Evolutionary conservation across 75 land plant genomes (phyloP).

Genomic region (Sequoiadendron giganteum): DNA sequence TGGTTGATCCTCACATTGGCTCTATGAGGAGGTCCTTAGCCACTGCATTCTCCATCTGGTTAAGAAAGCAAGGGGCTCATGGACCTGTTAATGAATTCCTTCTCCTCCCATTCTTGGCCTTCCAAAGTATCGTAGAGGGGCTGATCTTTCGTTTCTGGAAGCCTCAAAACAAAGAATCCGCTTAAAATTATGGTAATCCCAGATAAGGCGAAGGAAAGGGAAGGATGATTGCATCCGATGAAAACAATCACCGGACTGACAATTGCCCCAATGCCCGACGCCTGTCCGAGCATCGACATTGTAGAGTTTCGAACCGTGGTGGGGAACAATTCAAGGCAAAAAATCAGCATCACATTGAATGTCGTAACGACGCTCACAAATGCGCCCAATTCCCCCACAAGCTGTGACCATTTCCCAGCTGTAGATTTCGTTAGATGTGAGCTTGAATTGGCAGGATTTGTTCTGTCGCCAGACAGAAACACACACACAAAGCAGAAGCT

Average conservation of each 20-base stretch:
- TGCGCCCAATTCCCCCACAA: slow-evolving; percentile 27
- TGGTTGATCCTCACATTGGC: too few species aligned
- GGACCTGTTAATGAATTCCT: background rate
- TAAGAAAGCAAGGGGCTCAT: too few species aligned
- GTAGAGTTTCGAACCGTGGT: slow-evolving; percentile 60
- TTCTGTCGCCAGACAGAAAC: background rate
- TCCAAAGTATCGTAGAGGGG: slow-evolving; percentile 45
- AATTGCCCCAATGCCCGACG: slow-evolving; percentile 34
- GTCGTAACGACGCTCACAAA: slow-evolving; percentile 45
- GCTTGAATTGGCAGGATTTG: background rate
- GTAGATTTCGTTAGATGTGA: too few species aligned
- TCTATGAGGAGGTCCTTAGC: too few species aligned
- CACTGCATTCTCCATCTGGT: too few species aligned
- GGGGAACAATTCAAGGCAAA: slow-evolving; percentile 48
- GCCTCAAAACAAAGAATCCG: slow-evolving; percentile 28
- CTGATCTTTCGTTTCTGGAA: slow-evolving; percentile 54
- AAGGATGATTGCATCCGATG: slow-evolving; percentile 14
- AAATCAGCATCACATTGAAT: slow-evolving; percentile 34
- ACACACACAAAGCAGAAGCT: background rate
- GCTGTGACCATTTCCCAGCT: background rate
- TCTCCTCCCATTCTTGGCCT: slow-evolving; percentile 2
- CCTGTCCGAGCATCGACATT: slow-evolving; percentile 50
- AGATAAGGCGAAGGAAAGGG: slow-evolving; percentile 31
- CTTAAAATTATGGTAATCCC: slow-evolving; percentile 29
- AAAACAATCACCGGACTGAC: slow-evolving; percentile 37